Base-by-base conservation (phyloP, 176 grass and related monocot genomes). In the Oryza australiensis region DNA sequence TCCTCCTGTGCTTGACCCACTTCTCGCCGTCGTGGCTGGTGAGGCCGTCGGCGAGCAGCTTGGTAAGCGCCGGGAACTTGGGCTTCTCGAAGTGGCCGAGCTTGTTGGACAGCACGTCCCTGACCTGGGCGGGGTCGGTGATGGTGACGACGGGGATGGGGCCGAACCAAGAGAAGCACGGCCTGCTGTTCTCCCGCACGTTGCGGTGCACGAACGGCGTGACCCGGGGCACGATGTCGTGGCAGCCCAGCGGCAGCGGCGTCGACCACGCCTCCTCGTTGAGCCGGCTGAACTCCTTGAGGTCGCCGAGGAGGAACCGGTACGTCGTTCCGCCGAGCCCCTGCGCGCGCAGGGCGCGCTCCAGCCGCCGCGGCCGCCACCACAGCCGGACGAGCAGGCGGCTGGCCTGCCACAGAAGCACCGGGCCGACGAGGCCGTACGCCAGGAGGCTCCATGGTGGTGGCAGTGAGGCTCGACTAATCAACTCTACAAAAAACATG, bases 1-100 rank as follows among this genome's bases (percentile, higher is more conserved):
- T 87, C 83, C 86, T 86, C 28, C 91, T 66, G 57, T 93, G 91
- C 57, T 89, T 87, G 8, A 64, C 91, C 91, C 91, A 93, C 57
- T 93, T 94, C 68, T 88, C 86, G 3, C 91, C 90, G 1, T 88
- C 82, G n/a, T 84, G 33, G 66, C 7, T 78, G 5, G 80, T 43
- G 9, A 78, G 38, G 38, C 76, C 76, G n/a, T 65, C 41, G 12
- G 48, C 49, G 30, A 88, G 26, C 29, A 88, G 76, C 76, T 74
- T 88, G 3, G 62, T 9, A 0, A 84, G 3, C n/a, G 75, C 48
- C 34, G 67, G 67, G 14, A 30, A 46, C 5, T 82, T 63, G 12
- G 13, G 65, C 67, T 79, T 92, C 60, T 82, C 77, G 38, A 88
- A 83, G 60, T 82, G 86, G 1, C 86, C 86, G 23, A 88, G 78